Evolutionary conservation across 345 rosid species (phyloP).

Genomic region (Hibiscus mutabilis): DNA sequence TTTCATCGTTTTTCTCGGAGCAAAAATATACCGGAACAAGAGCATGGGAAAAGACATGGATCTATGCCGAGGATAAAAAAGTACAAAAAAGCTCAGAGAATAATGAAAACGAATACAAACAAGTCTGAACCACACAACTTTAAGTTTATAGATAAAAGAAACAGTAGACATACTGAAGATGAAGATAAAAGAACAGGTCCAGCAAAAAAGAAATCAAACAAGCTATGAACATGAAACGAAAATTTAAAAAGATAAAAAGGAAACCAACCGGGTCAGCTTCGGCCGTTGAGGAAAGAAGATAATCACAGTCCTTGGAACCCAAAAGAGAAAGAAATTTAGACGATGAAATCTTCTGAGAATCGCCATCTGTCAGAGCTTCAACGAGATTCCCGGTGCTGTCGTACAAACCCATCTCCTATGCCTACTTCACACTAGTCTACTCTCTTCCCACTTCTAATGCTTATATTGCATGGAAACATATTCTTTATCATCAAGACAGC

Average conservation of each 20-base stretch:
- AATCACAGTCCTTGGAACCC: constrained; percentile 46
- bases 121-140: too few species aligned
- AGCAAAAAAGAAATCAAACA: background rate
- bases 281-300: constrained; percentile 32
- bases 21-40: too few species aligned
- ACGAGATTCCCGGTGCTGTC: background rate
- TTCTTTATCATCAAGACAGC: background rate
- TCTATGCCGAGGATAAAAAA: background rate
- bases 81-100: too few species aligned
- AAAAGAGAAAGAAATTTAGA: constrained; percentile 36
- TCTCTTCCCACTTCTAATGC: background rate
- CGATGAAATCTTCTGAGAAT: background rate
- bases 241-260: background rate
- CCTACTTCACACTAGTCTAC: constrained; percentile 13
- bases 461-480: constrained; percentile 22
- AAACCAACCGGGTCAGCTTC: background rate
- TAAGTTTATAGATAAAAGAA: background rate
- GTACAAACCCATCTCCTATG: constrained; percentile 5
- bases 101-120: too few species aligned
- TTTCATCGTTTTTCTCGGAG: too few species aligned
- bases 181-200: too few species aligned
- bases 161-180: background rate
- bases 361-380: constrained; percentile 14
- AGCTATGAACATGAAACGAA: too few species aligned
- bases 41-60: background rate